Evolutionary conservation across 768 basidiomycete genomes (phyloP).

Genomic region (Mycena rosella): DNA sequence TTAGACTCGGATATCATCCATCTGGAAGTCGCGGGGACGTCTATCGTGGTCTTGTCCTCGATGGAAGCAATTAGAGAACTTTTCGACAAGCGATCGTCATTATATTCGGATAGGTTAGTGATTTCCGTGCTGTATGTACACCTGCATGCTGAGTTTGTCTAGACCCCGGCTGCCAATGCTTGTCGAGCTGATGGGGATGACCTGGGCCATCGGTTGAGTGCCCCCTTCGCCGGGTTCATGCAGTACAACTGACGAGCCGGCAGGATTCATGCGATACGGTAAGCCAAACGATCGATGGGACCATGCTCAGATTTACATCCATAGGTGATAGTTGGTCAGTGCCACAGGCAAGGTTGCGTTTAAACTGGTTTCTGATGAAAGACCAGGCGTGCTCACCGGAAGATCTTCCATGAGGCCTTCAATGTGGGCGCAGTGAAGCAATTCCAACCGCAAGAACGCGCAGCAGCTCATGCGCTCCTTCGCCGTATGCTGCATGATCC

Average conservation of each 20-base stretch:
- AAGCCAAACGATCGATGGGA: too few species aligned
- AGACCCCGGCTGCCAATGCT: constrained; percentile 35
- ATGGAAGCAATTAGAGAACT: constrained; percentile 49
- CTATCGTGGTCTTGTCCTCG: constrained; percentile 45
- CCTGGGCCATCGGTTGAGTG: not conserved
- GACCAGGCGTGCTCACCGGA: constrained; percentile 43
- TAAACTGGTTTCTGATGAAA: not conserved
- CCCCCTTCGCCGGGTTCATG: too few species aligned
- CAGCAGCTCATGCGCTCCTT: constrained; percentile 41
- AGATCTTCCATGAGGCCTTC: constrained; percentile 42
- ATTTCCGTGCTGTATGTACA: not conserved
- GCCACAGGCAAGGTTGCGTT: not conserved
- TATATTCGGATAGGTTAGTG: constrained; percentile 15
- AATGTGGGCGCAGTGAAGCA: constrained; percentile 32
- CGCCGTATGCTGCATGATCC: constrained; percentile 41
- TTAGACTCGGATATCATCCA: constrained; percentile 45
- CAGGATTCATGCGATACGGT: not conserved
- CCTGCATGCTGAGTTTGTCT: constrained; percentile 6
- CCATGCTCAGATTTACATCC: not conserved
- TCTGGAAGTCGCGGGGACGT: constrained; percentile 41
- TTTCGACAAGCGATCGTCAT: constrained; percentile 49
- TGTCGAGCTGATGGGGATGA: constrained; percentile 9
- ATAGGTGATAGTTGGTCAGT: not conserved
- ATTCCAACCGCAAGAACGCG: constrained; percentile 40
- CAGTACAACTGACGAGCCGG: not conserved